Percentiles rank a stretch among this genome's conserved stretches.
phyloP scores from a whole-genome alignment of 208 protist genomes.

The Trypanosoma caninum region DNA sequence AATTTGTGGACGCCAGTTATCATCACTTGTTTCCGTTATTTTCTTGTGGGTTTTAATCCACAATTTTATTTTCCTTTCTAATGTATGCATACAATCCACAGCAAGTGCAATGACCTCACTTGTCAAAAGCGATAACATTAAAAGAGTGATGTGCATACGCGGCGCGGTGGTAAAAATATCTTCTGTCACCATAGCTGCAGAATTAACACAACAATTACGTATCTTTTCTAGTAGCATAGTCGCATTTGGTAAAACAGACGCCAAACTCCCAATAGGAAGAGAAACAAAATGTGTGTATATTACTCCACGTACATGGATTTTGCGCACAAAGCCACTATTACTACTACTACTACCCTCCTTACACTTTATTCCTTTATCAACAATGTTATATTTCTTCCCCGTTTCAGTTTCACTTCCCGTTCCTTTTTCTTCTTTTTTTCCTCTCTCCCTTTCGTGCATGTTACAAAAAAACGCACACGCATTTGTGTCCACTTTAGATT shows the following conservation, averaged over 20 bases:
- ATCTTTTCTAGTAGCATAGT: conserved; percentile 31
- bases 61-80: conserved; percentile 17
- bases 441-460: neutral
- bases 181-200: conserved; percentile 11
- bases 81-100: conserved; percentile 23
- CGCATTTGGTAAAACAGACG: conserved; percentile 22
- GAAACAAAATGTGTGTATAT: conserved; percentile 83
- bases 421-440: neutral
- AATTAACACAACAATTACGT: conserved; percentile 15
- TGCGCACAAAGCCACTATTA: neutral
- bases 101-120: conserved; percentile 50
- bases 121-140: conserved; percentile 60
- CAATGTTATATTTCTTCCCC: neutral
- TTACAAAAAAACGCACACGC: no score
- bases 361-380: no score
- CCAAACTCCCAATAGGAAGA: conserved; percentile 60
- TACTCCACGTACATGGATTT: no score
- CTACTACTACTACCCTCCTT: neutral
- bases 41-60: conserved; percentile 7
- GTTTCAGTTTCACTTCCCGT: neutral
- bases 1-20: conserved; percentile 6
- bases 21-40: neutral
- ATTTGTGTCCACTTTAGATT: no score
- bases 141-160: conserved; percentile 70
- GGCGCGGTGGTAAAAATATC: conserved; percentile 45